phyloP scores from a whole-genome alignment of 2,329 filamentous ascomycete species.

The Cercospora brassicicola region DNA sequence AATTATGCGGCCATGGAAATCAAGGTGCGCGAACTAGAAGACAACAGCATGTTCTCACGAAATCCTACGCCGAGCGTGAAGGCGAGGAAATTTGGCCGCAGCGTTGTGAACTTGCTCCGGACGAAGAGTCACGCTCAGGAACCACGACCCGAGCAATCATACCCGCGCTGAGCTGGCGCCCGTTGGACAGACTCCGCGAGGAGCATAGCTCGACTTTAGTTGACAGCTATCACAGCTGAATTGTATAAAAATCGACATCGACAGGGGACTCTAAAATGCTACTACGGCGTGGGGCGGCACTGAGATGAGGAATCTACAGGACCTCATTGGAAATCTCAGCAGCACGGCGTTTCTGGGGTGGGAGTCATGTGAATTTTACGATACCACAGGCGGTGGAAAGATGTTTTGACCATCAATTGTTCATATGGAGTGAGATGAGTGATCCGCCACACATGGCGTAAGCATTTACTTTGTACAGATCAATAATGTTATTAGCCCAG shows the following conservation, averaged over 20 bases:
- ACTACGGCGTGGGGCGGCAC: background rate
- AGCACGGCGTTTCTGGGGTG: background rate
- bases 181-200: background rate
- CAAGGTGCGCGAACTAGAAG: constrained; percentile 37
- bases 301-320: background rate
- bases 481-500: constrained; percentile 2
- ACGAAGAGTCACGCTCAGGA: constrained; percentile 33
- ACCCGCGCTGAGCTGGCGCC: constrained; percentile 1
- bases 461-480: background rate
- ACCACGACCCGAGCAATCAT: constrained; percentile 16
- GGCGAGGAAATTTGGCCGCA: constrained; percentile 38
- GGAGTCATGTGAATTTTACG: constrained; percentile 1
- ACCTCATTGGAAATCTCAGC: background rate
- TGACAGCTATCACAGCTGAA: background rate
- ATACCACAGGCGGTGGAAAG: background rate
- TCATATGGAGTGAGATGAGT: background rate
- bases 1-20: constrained; percentile 33
- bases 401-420: background rate
- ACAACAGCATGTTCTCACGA: constrained; percentile 26
- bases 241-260: background rate
- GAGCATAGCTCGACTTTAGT: background rate
- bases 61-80: constrained; percentile 37
- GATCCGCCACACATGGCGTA: background rate
- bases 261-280: background rate
- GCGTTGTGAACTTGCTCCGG: constrained; percentile 38